Conservation (phyloP, 371 early-diverging fungal species). For the Haplosporangium sp. region DNA sequence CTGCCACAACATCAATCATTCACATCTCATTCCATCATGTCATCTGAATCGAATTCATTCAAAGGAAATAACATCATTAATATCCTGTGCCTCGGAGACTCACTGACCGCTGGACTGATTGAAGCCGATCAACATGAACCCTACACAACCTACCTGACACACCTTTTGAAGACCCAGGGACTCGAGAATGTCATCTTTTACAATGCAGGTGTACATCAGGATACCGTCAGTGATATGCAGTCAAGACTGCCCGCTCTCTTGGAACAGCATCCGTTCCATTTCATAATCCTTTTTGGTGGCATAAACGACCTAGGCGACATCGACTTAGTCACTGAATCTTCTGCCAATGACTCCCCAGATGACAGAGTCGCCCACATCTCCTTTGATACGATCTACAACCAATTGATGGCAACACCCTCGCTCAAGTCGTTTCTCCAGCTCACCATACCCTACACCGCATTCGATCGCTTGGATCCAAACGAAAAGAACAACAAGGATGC, state of each 20-base stretch:
- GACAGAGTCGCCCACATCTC: constrained; percentile 7
- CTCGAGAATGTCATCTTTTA: background rate
- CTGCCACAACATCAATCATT: too few relatives aligned
- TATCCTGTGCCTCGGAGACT: constrained; percentile 25
- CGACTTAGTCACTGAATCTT: background rate
- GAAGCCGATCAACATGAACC: background rate
- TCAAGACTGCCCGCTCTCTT: constrained; percentile 1
- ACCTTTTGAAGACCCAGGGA: background rate
- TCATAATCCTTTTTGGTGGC: constrained; percentile 14
- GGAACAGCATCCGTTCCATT: constrained; percentile 1
- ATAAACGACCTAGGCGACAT: constrained; percentile 20
- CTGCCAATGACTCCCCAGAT: background rate
- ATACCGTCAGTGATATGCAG: constrained; percentile 7
- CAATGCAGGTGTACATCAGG: constrained; percentile 25
- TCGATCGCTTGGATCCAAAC: constrained; percentile 6
- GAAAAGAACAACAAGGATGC: constrained; percentile 12
- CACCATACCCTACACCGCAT: constrained; percentile 18
- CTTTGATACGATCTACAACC: constrained; percentile 6
- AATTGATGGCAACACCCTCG: background rate
- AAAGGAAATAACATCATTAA: constrained; percentile 7
- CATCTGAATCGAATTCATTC: background rate
- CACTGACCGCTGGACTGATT: constrained; percentile 20
- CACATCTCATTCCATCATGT: too few relatives aligned
- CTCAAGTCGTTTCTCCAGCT: constrained; percentile 12
- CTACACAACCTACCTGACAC: constrained; percentile 6